These are phyloP conservation scores for Plasmodium chabaudi DNA, from an alignment of 169 alveolate genomes.

Conservation along the genomic window DNA sequence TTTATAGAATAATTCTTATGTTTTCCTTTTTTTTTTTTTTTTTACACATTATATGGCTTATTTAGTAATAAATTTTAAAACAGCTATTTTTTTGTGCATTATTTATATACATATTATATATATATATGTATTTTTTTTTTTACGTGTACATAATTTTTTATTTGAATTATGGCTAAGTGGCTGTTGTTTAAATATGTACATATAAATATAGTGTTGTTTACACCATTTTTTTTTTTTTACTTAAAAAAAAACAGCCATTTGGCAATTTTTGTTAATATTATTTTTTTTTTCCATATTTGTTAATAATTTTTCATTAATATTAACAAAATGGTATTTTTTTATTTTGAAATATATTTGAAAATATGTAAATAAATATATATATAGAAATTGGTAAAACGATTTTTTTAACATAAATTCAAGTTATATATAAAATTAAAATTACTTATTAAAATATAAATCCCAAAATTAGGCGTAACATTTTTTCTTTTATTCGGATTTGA, in stretches of 20 bases:
- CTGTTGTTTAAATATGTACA: conserved; percentile 59
- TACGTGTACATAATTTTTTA: conserved; percentile 12
- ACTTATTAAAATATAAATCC: too few species aligned
- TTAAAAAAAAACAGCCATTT: conserved; percentile 26
- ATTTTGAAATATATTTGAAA: conserved; percentile 23
- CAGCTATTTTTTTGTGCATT: conserved; percentile 38
- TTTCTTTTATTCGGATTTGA: conserved; percentile 13
- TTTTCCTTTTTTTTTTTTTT: conserved; percentile 2
- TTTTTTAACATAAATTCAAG: conserved; percentile 20
- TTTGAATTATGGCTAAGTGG: conserved; percentile 18
- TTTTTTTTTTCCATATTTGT: conserved; percentile 27
- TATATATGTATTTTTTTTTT: conserved; percentile 7
- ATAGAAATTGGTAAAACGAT: conserved; percentile 12
- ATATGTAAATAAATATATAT: neutral
- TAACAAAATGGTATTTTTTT: conserved; percentile 11
- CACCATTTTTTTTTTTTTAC: conserved; percentile 6
- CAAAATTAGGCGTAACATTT: neutral
- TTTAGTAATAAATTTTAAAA: conserved; percentile 3
- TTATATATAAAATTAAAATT: neutral
- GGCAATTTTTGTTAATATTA: conserved; percentile 2
- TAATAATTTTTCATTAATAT: conserved; percentile 17
- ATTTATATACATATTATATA: conserved; percentile 15
- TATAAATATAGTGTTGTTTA: conserved; percentile 33
- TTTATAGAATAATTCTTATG: neutral
- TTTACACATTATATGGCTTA: neutral